Evolutionary conservation across 148 eudicot genomes (phyloP), one percentile per base, ranked within the genome.

Genomic region (Polygonum aviculare): DNA sequence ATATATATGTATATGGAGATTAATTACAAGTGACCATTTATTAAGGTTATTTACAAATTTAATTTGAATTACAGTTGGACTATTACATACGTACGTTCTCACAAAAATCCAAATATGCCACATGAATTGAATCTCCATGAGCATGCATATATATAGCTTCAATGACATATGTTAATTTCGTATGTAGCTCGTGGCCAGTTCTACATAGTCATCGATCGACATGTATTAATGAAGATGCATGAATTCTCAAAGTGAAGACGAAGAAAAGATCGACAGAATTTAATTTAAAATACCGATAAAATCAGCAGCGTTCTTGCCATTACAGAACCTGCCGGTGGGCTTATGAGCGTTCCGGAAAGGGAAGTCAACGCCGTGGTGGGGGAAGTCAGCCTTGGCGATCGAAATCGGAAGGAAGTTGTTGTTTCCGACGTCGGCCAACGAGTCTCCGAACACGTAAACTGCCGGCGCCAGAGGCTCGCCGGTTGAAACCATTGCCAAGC

Each of bases 251-350:
- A 40, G 7, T 44, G 12, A 1, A 2, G 18, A 10, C 10, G 40
- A 6, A 77, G 22, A 40, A 26, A 44, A 10, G 26, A n/a, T n/a
- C n/a, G n/a, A 12, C 14, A 7, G 8, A 11, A 44, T 8, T 6
- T 0, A 7, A 44, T 44, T 44, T 4, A 40, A 0, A 40, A 0
- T 87, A 94, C 98, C 98, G 33, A 92, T 60, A 65, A 94, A 81
- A 85, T 94, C 98, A n/a, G 97, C 98, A 22, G 91, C 83, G 72
- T 94, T 94, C 63, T 87, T 89, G 86, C 98, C 98, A 63, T 94
- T 94, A 55, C 85, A 74, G 77, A 94, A 94, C 39, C 98, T 77
- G 3, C 97, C 98, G 51, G 97, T 94, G 12, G 96, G 69, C 74
- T 83, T 87, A 15, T 84, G 80, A 16, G 86, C 80, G 3, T 26